Evolutionary conservation across 1,139 yeast genomes (phyloP).

Genomic region (Waltiozyma solani): DNA sequence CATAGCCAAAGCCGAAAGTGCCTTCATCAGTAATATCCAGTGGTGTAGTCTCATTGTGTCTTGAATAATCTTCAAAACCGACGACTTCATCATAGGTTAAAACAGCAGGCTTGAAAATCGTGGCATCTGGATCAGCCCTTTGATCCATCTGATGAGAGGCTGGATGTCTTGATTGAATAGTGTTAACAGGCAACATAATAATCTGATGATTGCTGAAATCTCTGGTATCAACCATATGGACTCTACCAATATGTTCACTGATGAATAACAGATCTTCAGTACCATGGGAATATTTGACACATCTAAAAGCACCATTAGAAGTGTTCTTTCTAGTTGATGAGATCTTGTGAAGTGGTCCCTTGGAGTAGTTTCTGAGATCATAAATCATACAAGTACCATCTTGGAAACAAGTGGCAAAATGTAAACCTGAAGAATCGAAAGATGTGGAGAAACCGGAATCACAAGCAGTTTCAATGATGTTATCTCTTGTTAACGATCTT

Average conservation of each 20-base stretch:
- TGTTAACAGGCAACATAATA: slow-evolving; percentile 40
- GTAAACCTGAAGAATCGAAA: slow-evolving; percentile 62
- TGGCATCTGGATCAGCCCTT: slow-evolving; percentile 2
- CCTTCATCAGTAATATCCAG: neutral
- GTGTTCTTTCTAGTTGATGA: slow-evolving; percentile 45
- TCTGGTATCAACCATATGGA: slow-evolving; percentile 74
- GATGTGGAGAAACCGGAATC: slow-evolving; percentile 81
- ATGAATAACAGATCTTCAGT: slow-evolving; percentile 68
- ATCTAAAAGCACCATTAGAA: slow-evolving; percentile 39
- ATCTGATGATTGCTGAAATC: slow-evolving; percentile 69
- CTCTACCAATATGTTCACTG: slow-evolving; percentile 79
- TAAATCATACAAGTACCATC: slow-evolving; percentile 73
- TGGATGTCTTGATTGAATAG: slow-evolving; percentile 3
- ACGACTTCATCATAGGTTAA: slow-evolving; percentile 17
- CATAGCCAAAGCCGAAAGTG: neutral
- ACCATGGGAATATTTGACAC: slow-evolving; percentile 50
- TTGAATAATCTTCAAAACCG: slow-evolving; percentile 12
- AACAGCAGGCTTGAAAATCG: slow-evolving; percentile 12
- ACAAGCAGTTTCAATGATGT: slow-evolving; percentile 43
- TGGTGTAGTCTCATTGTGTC: neutral
- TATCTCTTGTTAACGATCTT: slow-evolving; percentile 13
- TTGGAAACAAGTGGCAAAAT: slow-evolving; percentile 77
- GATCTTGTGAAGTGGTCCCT: slow-evolving; percentile 41
- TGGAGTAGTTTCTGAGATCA: slow-evolving; percentile 53
- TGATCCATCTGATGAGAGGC: slow-evolving; percentile 3